phyloP scores from a whole-genome alignment of 257 asterid species.

The Solanum paucissectum region DNA sequence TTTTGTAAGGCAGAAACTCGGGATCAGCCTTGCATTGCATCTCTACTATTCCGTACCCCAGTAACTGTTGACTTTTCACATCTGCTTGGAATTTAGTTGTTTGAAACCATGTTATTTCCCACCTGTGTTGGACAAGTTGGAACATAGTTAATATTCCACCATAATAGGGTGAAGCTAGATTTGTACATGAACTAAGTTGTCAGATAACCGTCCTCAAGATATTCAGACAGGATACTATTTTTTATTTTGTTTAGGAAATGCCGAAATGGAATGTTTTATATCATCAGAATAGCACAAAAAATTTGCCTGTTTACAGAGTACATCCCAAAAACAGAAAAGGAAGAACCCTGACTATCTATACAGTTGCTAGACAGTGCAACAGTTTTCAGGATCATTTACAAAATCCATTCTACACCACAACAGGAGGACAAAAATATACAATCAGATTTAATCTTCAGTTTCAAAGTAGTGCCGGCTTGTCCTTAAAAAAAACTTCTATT shows the following conservation, averaged over 20 bases:
- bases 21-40: not conserved
- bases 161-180: not conserved
- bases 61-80: not conserved
- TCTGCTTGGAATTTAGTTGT: not conserved
- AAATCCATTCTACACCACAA: not conserved
- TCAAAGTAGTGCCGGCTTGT: not conserved
- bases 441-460: not conserved
- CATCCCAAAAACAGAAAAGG: no score
- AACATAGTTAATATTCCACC: not conserved
- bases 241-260: no score
- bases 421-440: not conserved
- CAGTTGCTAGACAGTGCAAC: not conserved
- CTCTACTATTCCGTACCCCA: not conserved
- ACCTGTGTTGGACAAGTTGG: not conserved
- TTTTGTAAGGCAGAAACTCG: not conserved
- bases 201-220: not conserved
- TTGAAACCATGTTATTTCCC: not conserved
- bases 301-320: no score
- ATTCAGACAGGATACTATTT: no score
- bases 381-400: not conserved
- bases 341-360: no score
- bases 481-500: not conserved
- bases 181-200: not conserved
- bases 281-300: no score
- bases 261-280: no score